These are phyloP conservation scores for Wickerhamomyces queroliae DNA, from an alignment of 805 yeast species.

Conservation along the genomic window DNA sequence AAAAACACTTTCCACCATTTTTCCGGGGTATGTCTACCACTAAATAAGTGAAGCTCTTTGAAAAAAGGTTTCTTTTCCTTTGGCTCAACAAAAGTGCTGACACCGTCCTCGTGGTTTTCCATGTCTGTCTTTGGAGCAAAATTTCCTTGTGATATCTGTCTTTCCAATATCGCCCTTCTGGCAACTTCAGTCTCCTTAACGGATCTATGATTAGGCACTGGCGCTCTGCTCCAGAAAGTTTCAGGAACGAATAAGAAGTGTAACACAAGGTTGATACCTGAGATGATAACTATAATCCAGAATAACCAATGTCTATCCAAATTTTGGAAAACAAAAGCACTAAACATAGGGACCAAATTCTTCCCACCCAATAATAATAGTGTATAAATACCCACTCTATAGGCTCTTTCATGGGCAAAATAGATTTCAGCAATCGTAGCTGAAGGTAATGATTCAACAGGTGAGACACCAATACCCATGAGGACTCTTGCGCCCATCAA, in stretches of 20 bases:
- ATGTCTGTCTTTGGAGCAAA: background rate
- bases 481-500: constrained; percentile 53
- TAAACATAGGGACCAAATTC: constrained; percentile 49
- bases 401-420: constrained; percentile 57
- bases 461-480: constrained; percentile 56
- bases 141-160: constrained; percentile 2
- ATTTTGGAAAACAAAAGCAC: constrained; percentile 45
- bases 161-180: constrained; percentile 27
- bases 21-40: constrained; percentile 45
- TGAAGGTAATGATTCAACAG: constrained; percentile 54
- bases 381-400: constrained; percentile 52
- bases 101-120: background rate
- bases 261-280: constrained; percentile 38
- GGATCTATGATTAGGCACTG: constrained; percentile 42
- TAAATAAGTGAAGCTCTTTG: constrained; percentile 33
- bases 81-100: background rate
- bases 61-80: constrained; percentile 18
- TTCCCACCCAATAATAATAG: constrained; percentile 56
- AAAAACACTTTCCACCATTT: constrained; percentile 50
- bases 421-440: constrained; percentile 58
- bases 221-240: constrained; percentile 56
- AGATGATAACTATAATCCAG: constrained; percentile 50
- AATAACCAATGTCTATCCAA: constrained; percentile 55
- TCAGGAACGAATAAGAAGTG: constrained; percentile 56
- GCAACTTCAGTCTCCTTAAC: constrained; percentile 43